phyloP scores from a whole-genome alignment of 805 yeast genomes.

The Barnettozyma siamensis region DNA sequence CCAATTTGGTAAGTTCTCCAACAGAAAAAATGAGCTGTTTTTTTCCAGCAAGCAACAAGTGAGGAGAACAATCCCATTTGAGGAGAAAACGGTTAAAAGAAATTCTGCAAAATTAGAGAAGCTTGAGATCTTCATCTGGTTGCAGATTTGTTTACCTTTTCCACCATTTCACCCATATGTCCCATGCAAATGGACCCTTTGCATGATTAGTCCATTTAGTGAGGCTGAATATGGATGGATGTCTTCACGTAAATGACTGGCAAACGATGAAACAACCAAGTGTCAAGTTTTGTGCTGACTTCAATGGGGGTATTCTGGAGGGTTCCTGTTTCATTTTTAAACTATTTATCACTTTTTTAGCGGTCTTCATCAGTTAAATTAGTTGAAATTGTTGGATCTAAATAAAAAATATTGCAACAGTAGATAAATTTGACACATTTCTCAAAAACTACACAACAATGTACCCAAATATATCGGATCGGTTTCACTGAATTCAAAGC shows the following conservation, averaged over 20 bases:
- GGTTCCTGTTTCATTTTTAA: no score
- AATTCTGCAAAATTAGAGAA: background rate
- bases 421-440: background rate
- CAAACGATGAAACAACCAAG: background rate
- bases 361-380: no score
- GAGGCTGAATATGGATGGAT: background rate
- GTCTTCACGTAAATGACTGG: background rate
- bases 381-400: background rate
- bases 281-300: no score
- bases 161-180: background rate
- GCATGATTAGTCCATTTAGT: background rate
- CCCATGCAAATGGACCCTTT: background rate
- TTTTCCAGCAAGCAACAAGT: background rate
- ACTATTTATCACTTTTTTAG: no score
- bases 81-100: background rate
- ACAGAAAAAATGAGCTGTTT: background rate
- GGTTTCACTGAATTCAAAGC: no score
- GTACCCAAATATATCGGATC: no score
- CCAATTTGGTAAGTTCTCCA: background rate
- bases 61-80: background rate
- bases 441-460: no score
- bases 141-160: slow-evolving; percentile 1
- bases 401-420: background rate
- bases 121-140: background rate
- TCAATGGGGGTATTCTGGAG: no score